Base-by-base conservation (phyloP, 768 basidiomycete species). In the Galerina marginata region DNA sequence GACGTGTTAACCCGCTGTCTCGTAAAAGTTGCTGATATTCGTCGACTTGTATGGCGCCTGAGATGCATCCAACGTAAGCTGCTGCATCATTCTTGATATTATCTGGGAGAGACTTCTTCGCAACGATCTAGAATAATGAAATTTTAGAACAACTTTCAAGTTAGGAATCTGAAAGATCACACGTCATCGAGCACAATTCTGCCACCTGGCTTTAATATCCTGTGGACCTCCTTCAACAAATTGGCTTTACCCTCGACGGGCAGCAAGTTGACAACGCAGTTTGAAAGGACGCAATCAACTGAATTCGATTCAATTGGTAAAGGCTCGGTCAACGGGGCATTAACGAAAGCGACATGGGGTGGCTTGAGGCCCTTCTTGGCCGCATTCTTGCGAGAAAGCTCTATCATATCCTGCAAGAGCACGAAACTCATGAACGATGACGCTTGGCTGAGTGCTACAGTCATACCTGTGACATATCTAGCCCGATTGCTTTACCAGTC, bases 161-260 rank as follows among this genome's bases (percentile, higher is more conserved):
- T 0, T 9, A 14, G n/a, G n/a, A 25, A 25, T 33, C 4, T 6
- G 12, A 25, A 12, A 20, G n/a, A 1, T 59, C 79, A 14, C 61
- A 87, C 85, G 63, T 87, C 86, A 50, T 79, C 75, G 9, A 86
- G 64, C 2, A 77, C 77, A 25, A 86, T 64, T n/a, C 85, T 75
- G 9, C 87, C 86, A 52, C 85, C 85, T 9, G 83, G 80, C 67
- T 82, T 86, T 48, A 88, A 72, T 2, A 86, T 74, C 10, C 86
- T 74, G 50, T 77, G 68, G 0, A 76, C 72, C 59, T 88, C 86
- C 43, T 77, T 76, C 49, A 86, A 67, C 6, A 82, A 63, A n/a
- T 53, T 68, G 4, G 64, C 68, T 63, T 83, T 86, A 2, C 77
- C 80, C 11, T 72, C 67, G 0, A 54, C 55, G 0, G 84, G 80